phyloP scores from a whole-genome alignment of 73 alveolate genomes.

The Tetrahymena elliotti region DNA sequence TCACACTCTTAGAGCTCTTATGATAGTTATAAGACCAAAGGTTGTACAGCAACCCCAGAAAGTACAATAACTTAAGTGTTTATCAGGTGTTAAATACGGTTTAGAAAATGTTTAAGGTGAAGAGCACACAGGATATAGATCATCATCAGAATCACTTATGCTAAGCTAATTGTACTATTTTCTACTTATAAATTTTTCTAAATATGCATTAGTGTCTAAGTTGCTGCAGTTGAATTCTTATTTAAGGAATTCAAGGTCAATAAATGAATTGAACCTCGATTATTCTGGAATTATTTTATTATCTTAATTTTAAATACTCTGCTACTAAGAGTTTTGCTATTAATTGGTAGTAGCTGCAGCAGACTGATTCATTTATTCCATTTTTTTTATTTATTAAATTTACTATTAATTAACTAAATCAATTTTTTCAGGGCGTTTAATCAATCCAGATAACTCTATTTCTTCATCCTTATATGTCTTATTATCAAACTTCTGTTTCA shows the following conservation, averaged over 20 bases:
- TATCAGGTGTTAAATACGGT: slow-evolving; percentile 41
- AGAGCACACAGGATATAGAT: slow-evolving; percentile 30
- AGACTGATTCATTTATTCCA: neutral
- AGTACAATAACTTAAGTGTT: slow-evolving; percentile 24
- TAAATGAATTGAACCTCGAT: slow-evolving; percentile 11
- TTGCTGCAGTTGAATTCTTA: neutral
- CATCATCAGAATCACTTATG: slow-evolving; percentile 6
- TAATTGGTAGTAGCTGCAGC: neutral
- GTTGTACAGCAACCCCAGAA: slow-evolving; percentile 43
- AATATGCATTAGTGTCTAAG: neutral
- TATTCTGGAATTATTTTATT: neutral
- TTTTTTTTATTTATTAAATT: neutral
- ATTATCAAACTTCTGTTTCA: neutral
- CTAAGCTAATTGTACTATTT: neutral
- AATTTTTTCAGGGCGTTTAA: slow-evolving; percentile 16
- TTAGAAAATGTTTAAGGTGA: slow-evolving; percentile 7
- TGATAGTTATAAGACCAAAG: slow-evolving; percentile 3
- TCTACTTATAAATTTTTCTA: slow-evolving; percentile 15
- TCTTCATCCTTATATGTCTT: neutral
- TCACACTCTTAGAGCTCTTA: neutral
- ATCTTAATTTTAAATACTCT: neutral
- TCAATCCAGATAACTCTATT: neutral
- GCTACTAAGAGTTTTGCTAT: neutral
- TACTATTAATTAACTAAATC: neutral
- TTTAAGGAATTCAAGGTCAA: slow-evolving; percentile 8